Evolutionary conservation across 768 basidiomycete genomes (phyloP).

Genomic region (Rhodotorula graminis): DNA sequence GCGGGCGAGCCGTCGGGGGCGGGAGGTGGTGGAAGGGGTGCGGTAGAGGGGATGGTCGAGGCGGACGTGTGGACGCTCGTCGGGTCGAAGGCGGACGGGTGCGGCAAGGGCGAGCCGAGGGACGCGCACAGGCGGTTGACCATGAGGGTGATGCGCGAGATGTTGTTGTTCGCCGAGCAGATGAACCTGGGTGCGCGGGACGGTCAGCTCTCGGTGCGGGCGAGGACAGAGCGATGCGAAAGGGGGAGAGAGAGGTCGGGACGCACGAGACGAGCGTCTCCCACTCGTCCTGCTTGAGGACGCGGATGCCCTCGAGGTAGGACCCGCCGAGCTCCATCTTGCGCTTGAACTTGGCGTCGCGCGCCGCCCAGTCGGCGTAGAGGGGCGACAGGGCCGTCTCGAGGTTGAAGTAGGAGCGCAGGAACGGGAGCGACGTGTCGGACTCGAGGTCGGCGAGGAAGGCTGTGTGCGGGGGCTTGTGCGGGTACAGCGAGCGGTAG

Average conservation of each 20-base stretch:
- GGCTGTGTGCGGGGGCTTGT: constrained; percentile 37
- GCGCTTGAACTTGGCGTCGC: constrained; percentile 66
- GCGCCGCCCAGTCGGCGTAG: constrained; percentile 68
- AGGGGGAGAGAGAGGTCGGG: too few species aligned
- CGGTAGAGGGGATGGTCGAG: constrained; percentile 60
- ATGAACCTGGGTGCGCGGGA: constrained; percentile 61
- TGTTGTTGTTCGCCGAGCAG: constrained; percentile 96
- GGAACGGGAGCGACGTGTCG: constrained; percentile 66
- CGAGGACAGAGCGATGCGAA: background rate
- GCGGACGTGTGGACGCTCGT: constrained; percentile 53
- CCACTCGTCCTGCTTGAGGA: constrained; percentile 90
- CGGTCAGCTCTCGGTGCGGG: background rate
- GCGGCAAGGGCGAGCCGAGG: constrained; percentile 66
- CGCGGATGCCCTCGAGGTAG: constrained; percentile 71
- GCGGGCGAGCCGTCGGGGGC: constrained; percentile 1
- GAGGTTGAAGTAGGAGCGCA: constrained; percentile 85
- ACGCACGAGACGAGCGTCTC: constrained; percentile 89
- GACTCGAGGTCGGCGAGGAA: constrained; percentile 49
- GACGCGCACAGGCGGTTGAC: constrained; percentile 72
- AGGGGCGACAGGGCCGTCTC: constrained; percentile 64
- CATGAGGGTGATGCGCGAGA: constrained; percentile 88
- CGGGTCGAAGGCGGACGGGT: constrained; percentile 21
- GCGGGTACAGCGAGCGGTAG: constrained; percentile 67
- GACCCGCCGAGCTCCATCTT: constrained; percentile 50
- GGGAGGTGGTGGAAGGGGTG: constrained; percentile 40